phyloP scores from a whole-genome alignment of 2,329 filamentous ascomycete species.

The Aaosphaeria arxii region DNA sequence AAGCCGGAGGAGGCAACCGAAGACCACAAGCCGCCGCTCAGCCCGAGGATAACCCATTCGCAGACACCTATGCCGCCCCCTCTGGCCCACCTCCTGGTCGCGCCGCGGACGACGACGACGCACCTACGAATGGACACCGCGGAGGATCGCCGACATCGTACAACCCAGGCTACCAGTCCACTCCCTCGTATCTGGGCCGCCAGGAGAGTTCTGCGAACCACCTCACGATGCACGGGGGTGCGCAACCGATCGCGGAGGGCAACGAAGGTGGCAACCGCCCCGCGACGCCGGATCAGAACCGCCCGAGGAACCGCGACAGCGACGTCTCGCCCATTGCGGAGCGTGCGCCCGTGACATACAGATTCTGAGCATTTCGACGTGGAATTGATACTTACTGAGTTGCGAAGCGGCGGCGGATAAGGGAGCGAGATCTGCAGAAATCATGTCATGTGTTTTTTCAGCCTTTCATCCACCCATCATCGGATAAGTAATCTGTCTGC shows the following conservation, averaged over 20 bases:
- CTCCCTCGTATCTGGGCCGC: slow-evolving; percentile 42
- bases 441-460: no score
- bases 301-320: slow-evolving; percentile 8
- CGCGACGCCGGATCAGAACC: slow-evolving; percentile 21
- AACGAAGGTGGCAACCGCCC: slow-evolving; percentile 24
- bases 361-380: slow-evolving; percentile 20
- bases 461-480: no score
- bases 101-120: slow-evolving; percentile 2
- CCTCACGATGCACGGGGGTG: slow-evolving; percentile 46
- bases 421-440: no score
- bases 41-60: slow-evolving; percentile 40
- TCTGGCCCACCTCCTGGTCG: slow-evolving; percentile 16
- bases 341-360: slow-evolving; percentile 35
- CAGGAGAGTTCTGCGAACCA: slow-evolving; percentile 44
- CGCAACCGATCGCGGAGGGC: slow-evolving; percentile 4
- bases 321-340: slow-evolving; percentile 37
- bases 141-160: slow-evolving; percentile 22
- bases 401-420: no score
- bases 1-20: slow-evolving; percentile 16
- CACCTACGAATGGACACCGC: slow-evolving; percentile 10
- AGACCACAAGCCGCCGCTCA: not conserved
- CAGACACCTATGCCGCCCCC: slow-evolving; percentile 33
- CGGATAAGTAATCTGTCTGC: no score
- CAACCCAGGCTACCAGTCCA: slow-evolving; percentile 35
- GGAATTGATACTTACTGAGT: no score